Percentiles rank a stretch among this genome's conserved stretches.
These are phyloP conservation scores for Stephanodiscus triporus DNA, from an alignment of 108 stramenopile species.

Conservation along the genomic window DNA sequence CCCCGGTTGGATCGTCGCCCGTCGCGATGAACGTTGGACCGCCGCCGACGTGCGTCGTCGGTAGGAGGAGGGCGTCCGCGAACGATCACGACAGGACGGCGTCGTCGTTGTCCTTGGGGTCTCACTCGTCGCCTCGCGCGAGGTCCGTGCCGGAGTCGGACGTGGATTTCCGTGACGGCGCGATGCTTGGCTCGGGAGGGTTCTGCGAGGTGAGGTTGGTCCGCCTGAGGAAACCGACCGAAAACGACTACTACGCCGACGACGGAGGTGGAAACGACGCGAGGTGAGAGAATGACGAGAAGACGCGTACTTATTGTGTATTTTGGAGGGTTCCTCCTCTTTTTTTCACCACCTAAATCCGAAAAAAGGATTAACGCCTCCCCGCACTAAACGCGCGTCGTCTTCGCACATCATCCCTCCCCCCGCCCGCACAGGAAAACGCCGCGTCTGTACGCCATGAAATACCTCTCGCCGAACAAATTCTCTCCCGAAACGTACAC, in stretches of 20 bases:
- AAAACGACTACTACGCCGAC: background rate
- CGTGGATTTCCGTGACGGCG: slow-evolving; percentile 13
- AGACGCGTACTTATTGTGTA: too few species aligned
- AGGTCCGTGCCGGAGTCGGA: slow-evolving; percentile 8
- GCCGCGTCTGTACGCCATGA: slow-evolving; percentile 18
- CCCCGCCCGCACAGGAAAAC: background rate
- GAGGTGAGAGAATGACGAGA: too few species aligned
- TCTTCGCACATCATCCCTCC: too few species aligned
- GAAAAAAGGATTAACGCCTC: too few species aligned
- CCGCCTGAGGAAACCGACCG: background rate
- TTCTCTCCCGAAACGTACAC: background rate
- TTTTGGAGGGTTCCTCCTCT: too few species aligned
- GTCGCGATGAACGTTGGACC: too few species aligned
- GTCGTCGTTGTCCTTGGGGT: background rate
- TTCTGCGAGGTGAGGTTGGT: slow-evolving; percentile 54
- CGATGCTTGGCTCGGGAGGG: slow-evolving; percentile 55
- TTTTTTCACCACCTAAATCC: too few species aligned
- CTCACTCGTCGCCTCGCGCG: background rate
- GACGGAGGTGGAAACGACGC: too few species aligned
- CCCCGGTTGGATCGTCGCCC: background rate
- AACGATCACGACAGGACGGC: too few species aligned
- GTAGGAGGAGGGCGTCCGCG: too few species aligned
- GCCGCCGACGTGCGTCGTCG: too few species aligned
- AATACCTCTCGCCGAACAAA: slow-evolving; percentile 30
- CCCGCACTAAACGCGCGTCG: background rate